Evolutionary conservation across 768 basidiomycete genomes (phyloP).

Genomic region (Tulasnella sp.): DNA sequence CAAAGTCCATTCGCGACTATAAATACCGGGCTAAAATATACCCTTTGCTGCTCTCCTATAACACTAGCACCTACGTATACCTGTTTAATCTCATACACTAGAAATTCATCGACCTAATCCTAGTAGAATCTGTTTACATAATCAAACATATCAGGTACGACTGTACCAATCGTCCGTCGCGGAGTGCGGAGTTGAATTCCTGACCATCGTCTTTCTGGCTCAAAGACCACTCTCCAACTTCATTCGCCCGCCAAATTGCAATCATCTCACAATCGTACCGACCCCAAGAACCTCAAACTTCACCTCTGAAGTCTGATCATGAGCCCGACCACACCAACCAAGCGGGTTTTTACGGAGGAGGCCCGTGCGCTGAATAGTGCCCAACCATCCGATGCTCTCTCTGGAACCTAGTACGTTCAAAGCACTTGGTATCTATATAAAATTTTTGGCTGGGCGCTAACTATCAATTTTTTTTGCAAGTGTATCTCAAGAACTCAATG

Average conservation of each 20-base stretch:
- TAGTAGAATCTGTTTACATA: too few species aligned
- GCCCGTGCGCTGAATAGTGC: neutral
- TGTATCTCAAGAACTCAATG: conserved; percentile 4
- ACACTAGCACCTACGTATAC: too few species aligned
- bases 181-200: neutral
- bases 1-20: too few species aligned
- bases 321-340: conserved; percentile 1
- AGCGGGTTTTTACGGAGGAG: conserved; percentile 21
- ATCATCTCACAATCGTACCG: neutral
- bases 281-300: neutral
- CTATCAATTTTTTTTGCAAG: neutral
- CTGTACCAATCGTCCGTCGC: neutral
- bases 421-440: neutral
- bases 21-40: too few species aligned
- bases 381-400: neutral
- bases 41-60: too few species aligned
- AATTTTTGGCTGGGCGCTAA: neutral
- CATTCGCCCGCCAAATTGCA: neutral
- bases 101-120: too few species aligned
- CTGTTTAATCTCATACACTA: too few species aligned
- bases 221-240: neutral
- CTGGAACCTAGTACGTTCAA: conserved; percentile 8
- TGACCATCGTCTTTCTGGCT: neutral
- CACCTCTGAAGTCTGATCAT: neutral
- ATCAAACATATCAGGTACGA: neutral